phyloP scores from a whole-genome alignment of 2,329 filamentous ascomycete species.

The Coniochaeta sp. region DNA sequence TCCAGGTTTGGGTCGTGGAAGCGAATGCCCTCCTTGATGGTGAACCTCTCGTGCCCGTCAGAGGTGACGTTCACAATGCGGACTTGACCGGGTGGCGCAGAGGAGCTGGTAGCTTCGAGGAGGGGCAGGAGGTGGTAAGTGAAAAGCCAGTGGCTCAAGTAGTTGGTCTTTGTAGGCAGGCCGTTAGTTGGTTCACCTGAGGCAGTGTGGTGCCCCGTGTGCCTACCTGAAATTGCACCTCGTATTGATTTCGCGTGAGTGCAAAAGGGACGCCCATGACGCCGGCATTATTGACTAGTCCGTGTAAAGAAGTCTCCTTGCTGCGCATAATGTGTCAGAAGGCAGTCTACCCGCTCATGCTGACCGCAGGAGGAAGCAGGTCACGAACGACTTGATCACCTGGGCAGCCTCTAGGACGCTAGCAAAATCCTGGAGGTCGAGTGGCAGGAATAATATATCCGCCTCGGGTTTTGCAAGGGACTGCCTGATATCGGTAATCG shows the following conservation, averaged over 20 bases:
- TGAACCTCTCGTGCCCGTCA: slow-evolving; percentile 3
- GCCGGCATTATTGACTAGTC: slow-evolving; percentile 24
- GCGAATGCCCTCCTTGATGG: slow-evolving; percentile 6
- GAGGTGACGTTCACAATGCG: slow-evolving; percentile 14
- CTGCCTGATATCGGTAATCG: slow-evolving; percentile 24
- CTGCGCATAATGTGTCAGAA: slow-evolving; percentile 3
- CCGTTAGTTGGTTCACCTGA: neutral
- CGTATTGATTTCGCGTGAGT: slow-evolving; percentile 24
- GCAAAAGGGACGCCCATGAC: slow-evolving; percentile 22
- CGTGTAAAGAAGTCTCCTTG: slow-evolving; percentile 21
- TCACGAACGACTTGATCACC: slow-evolving; percentile 26
- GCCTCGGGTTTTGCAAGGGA: slow-evolving; percentile 21
- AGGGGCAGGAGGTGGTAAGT: slow-evolving; percentile 29
- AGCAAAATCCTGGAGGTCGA: neutral
- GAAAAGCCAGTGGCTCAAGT: slow-evolving; percentile 33
- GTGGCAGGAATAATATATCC: neutral
- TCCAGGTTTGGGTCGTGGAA: slow-evolving; percentile 8
- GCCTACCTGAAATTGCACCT: slow-evolving; percentile 21
- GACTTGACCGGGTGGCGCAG: slow-evolving; percentile 10
- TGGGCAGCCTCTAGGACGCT: slow-evolving; percentile 14
- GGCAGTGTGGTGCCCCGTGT: neutral
- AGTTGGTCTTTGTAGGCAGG: slow-evolving; percentile 26
- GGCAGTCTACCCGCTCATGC: neutral
- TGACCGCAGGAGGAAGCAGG: slow-evolving; percentile 26
- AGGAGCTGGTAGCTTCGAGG: slow-evolving; percentile 20